These are phyloP conservation scores for sunflower (Helianthus annuus) DNA, from an alignment of 129 eudicot species.

Conservation along the genomic window HanXRQr2.0-SUNRISE NC_035447.2:96104137-96104636, in stretches of 20 bases:
- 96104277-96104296: constrained; percentile 39
- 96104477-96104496: constrained; percentile 21
- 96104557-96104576: constrained; percentile 45
- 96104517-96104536: constrained; percentile 34
- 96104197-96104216: constrained; percentile 41
- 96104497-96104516: constrained; percentile 38
- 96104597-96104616: constrained; percentile 31
- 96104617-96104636: neutral
- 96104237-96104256: constrained; percentile 31
- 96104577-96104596: constrained; percentile 41
- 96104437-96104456: constrained; percentile 23
- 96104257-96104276: constrained; percentile 39
- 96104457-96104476: constrained; percentile 24
- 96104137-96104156: neutral
- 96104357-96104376: too few relatives aligned
- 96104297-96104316: constrained; percentile 39
- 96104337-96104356: constrained; percentile 18
- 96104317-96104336: constrained; percentile 49
- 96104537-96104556: constrained; percentile 30
- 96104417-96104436: constrained; percentile 19
- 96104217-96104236: constrained; percentile 55
- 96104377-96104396: neutral
- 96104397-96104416: constrained; percentile 16
- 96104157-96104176: neutral
- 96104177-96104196: neutral